These are phyloP conservation scores for Orbilia oligospora DNA, from an alignment of 2,329 filamentous ascomycete species.

Conservation along the genomic window DNA sequence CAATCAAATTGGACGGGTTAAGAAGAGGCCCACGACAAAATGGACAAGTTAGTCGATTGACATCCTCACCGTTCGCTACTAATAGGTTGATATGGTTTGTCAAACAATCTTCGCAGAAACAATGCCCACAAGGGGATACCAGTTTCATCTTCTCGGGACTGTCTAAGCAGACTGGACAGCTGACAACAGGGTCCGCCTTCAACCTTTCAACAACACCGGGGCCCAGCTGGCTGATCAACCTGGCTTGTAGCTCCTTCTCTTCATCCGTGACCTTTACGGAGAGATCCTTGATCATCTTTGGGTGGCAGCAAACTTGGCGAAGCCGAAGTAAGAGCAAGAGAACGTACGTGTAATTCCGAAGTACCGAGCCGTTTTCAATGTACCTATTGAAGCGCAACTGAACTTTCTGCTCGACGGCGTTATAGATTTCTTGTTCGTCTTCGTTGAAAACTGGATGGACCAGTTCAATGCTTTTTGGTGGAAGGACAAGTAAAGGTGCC, in stretches of 20 bases:
- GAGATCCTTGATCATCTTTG: constrained; percentile 77
- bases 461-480: constrained; percentile 75
- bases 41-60: constrained; percentile 77
- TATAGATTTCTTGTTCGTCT: constrained; percentile 77
- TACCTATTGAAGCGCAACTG: constrained; percentile 83
- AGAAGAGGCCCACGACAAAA: constrained; percentile 80
- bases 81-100: constrained; percentile 75
- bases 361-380: constrained; percentile 77
- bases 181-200: constrained; percentile 59
- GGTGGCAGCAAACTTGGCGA: constrained; percentile 86
- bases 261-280: constrained; percentile 68
- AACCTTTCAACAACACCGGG: constrained; percentile 66
- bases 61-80: constrained; percentile 74
- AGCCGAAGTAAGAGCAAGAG: constrained; percentile 83
- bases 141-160: constrained; percentile 66
- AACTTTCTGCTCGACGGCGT: constrained; percentile 76
- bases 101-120: constrained; percentile 83
- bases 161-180: constrained; percentile 62
- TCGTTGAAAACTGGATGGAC: constrained; percentile 77
- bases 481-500: constrained; percentile 79
- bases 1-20: constrained; percentile 79
- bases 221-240: constrained; percentile 75
- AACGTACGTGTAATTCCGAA: constrained; percentile 82
- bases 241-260: constrained; percentile 62
- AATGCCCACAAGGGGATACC: constrained; percentile 86